phyloP scores from a whole-genome alignment of 495 filamentous ascomycete genomes.

The Neurospora sp. region DNA sequence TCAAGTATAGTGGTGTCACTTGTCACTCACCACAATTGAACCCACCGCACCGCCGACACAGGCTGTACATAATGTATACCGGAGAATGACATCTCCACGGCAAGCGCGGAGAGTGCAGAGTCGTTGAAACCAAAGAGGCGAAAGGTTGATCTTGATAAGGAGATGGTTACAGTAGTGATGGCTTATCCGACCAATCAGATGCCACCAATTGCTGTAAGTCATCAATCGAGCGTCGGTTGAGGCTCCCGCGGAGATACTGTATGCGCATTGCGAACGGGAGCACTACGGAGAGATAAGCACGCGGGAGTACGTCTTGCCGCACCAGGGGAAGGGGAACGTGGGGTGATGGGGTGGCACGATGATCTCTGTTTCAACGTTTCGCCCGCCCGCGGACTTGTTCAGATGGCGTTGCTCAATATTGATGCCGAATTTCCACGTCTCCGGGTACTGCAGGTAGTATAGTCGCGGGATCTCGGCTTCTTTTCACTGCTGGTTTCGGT shows the following conservation, averaged over 20 bases:
- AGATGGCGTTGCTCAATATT: too few species aligned
- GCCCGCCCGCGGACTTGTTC: too few species aligned
- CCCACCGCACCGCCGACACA: too few species aligned
- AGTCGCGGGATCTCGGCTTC: neutral
- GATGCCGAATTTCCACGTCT: too few species aligned
- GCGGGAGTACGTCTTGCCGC: neutral
- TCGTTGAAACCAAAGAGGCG: too few species aligned
- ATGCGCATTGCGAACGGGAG: neutral
- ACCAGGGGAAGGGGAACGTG: neutral
- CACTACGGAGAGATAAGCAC: neutral
- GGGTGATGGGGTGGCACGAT: neutral
- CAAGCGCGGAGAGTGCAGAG: neutral
- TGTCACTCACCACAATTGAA: too few species aligned
- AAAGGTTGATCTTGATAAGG: neutral
- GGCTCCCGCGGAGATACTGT: constrained; percentile 7
- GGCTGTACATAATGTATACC: neutral
- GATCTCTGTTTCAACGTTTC: too few species aligned
- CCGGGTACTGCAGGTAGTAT: too few species aligned
- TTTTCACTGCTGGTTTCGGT: neutral
- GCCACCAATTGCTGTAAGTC: neutral
- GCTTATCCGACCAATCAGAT: neutral
- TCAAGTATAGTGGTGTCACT: too few species aligned
- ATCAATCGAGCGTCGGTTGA: neutral
- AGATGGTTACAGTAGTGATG: neutral
- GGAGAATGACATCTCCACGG: neutral